A percentile compares a stretch with the other conserved stretches of the same genome.
phyloP scores from a whole-genome alignment of 1,139 yeast species.

The Candida tropicalis region DNA sequence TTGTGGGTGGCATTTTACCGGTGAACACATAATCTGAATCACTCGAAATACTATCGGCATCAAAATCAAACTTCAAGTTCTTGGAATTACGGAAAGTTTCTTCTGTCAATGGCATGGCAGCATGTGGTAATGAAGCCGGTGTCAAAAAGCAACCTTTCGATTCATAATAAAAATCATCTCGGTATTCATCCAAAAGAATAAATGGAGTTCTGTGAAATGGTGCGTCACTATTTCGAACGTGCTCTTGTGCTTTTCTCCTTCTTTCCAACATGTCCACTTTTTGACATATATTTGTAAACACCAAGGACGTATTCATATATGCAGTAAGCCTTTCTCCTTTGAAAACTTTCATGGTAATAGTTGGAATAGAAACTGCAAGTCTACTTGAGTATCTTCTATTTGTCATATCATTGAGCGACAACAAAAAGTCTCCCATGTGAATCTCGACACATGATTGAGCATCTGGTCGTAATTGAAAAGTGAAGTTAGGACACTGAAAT shows the following conservation, averaged over 20 bases:
- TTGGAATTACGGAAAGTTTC: slow-evolving; percentile 12
- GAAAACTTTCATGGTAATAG: slow-evolving; percentile 36
- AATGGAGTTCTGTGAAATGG: slow-evolving; percentile 83
- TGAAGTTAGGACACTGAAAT: slow-evolving; percentile 43
- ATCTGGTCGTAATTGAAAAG: slow-evolving; percentile 23
- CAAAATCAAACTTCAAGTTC: slow-evolving; percentile 11
- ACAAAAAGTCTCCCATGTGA: slow-evolving; percentile 38
- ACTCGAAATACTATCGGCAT: slow-evolving; percentile 8
- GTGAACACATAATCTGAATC: slow-evolving; percentile 6
- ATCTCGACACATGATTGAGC: slow-evolving; percentile 24
- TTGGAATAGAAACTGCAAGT: slow-evolving; percentile 53
- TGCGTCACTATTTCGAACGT: slow-evolving; percentile 71
- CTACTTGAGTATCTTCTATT: slow-evolving; percentile 65
- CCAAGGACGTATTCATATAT: slow-evolving; percentile 54
- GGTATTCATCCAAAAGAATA: slow-evolving; percentile 53
- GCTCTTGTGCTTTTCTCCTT: slow-evolving; percentile 60
- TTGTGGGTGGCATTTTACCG: slow-evolving; percentile 27
- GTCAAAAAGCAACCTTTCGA: slow-evolving; percentile 59
- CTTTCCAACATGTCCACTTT: slow-evolving; percentile 51
- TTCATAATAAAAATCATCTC: slow-evolving; percentile 47
- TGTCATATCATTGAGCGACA: slow-evolving; percentile 68
- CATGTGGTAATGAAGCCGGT: slow-evolving; percentile 65
- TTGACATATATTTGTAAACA: slow-evolving; percentile 61
- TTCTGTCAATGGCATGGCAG: slow-evolving; percentile 60
- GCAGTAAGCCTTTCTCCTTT: slow-evolving; percentile 26